Percentiles rank a stretch among this genome's conserved stretches.
These are phyloP conservation scores for Cordyceps cateniannulata DNA, from an alignment of 2,329 filamentous ascomycete genomes.

Conservation along the genomic window DNA sequence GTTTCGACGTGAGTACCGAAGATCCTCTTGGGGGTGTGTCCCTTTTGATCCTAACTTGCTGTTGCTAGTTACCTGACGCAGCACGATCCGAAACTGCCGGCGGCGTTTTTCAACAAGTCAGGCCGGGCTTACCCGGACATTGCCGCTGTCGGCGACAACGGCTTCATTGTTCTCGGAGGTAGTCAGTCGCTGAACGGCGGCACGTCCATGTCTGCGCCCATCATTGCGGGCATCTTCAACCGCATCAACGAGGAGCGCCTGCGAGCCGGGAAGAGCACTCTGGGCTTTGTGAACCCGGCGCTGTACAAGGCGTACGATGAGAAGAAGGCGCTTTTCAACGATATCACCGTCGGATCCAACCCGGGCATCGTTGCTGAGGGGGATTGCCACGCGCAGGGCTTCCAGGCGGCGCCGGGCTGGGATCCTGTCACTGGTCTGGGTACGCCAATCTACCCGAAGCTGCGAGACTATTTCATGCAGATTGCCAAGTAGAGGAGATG, in stretches of 20 bases:
- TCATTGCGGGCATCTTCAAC: constrained; percentile 16
- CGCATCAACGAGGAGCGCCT: constrained; percentile 16
- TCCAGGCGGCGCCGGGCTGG: background rate
- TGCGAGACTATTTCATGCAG: background rate
- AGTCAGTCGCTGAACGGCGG: constrained; percentile 15
- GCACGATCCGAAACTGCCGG: constrained; percentile 13
- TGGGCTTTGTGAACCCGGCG: constrained; percentile 26
- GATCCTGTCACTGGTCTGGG: background rate
- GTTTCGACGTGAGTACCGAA: constrained; percentile 19
- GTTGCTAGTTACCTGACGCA: background rate
- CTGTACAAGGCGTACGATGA: constrained; percentile 8
- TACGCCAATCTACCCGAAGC: background rate
- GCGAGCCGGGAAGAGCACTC: constrained; percentile 26
- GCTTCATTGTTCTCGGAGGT: constrained; percentile 30
- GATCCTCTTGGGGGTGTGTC: too few relatives aligned
- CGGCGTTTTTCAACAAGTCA: constrained; percentile 29
- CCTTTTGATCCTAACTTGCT: background rate
- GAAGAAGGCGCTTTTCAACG: background rate
- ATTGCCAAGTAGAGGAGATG: background rate
- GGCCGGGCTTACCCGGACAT: constrained; percentile 35
- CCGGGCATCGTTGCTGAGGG: background rate
- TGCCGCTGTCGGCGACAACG: constrained; percentile 38
- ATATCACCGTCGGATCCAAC: background rate
- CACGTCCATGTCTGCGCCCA: constrained; percentile 16
- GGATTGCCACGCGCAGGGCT: background rate